Evolutionary conservation across 257 asterid species (phyloP).

Genomic region (Leptodermis oblonga): DNA sequence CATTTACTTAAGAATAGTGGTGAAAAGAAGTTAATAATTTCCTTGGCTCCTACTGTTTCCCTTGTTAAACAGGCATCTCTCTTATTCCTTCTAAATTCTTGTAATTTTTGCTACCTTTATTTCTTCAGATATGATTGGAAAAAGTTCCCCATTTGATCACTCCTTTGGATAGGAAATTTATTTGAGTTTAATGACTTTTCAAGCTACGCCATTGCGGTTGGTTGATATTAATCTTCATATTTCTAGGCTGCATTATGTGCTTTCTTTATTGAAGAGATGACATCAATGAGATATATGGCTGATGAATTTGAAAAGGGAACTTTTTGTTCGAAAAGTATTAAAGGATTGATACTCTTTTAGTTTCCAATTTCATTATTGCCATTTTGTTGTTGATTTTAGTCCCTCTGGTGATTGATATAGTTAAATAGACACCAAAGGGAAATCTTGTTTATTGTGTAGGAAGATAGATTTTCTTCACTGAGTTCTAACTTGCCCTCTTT

Average conservation of each 20-base stretch:
- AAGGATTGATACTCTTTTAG: neutral
- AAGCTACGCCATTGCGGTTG: neutral
- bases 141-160: neutral
- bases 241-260: neutral
- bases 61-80: slow-evolving; percentile 78
- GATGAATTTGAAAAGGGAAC: neutral
- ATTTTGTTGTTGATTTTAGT: neutral
- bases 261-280: neutral
- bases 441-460: neutral
- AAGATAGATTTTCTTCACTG: neutral
- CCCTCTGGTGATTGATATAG: neutral
- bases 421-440: neutral
- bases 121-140: slow-evolving; percentile 8
- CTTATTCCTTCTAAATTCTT: neutral
- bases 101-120: neutral
- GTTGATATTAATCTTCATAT: neutral
- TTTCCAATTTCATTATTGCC: neutral
- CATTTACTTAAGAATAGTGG: slow-evolving; percentile 38
- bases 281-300: neutral
- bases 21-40: slow-evolving; percentile 51
- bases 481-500: neutral
- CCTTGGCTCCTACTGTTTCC: slow-evolving; percentile 81
- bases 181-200: neutral
- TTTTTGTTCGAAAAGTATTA: neutral
- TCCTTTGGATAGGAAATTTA: neutral